Evolutionary conservation across 352 stramenopile genomes (phyloP), one percentile per base, ranked within the genome.

Genomic region (Phytophthora pluvialis): DNA sequence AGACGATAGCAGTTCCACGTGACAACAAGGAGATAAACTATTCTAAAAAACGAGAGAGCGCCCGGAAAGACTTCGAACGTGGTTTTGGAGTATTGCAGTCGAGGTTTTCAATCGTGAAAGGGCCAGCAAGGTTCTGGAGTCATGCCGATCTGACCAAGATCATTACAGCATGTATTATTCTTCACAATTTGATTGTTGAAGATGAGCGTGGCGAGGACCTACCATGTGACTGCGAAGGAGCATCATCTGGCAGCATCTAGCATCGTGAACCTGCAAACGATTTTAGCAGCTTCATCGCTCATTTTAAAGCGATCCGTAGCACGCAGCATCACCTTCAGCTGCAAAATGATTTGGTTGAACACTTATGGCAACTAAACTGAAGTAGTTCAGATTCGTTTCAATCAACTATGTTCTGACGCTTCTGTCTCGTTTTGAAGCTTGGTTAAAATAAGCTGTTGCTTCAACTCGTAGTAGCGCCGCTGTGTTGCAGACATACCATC

Each of bases 11-110:
- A 4, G 21, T 11, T 4, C 40, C 39, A 3, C 21, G 8, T 3
- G 29, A 60, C 10, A 42, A 50, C 8, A 50, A 60, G 16, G 4
- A 44, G 26, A 21, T 13, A 3, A 8, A 35, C 4, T 60, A 26
- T 38, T 39, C 39, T 21, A 18, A 7, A 25, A 6, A 18, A 15
- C 52, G 44, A 43, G 52, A 60, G 12, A 16, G 3, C 1, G n/a
- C 52, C 3, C 42, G 52, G 11, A 50, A 60, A 44, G 28, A 60
- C 12, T 29, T 60, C 33, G 40, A 60, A 6, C 39, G 40, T 10
- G 50, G 4, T 6, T 58, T 58, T 48, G 50, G 50, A 15, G 50
- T 58, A 2, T 38, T 38, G n/a, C 44, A 38, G 13, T 13, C 42
- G n/a, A 7, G n/a, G 5, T 45, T 3, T 3, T 15, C 39, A 13